Base-by-base conservation (phyloP, 345 rosid species). In the Arabidopsis suecica region DNA sequence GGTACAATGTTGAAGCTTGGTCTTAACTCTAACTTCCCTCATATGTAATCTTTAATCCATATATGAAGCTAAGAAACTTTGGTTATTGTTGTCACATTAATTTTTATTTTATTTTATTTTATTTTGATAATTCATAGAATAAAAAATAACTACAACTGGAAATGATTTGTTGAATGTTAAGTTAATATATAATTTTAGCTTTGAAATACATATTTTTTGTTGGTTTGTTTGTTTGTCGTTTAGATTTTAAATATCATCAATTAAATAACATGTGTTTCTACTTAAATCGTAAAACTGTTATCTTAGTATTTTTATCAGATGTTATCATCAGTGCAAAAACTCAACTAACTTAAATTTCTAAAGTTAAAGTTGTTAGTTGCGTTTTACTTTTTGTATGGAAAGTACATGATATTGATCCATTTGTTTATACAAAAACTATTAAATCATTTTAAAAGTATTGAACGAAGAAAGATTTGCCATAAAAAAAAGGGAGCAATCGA, bases 1-100 rank as follows among this genome's bases (percentile, higher is more conserved):
- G 79, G 65, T 92, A 92, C 86, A 88, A 87, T 82, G 96, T 95
- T 65, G 97, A 95, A 86, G 96, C 97, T 70, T 95, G 99, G 99
- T 86, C 96, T 54, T 94, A 83, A 88, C 41, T 32, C 34, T 18
- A 69, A 61, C 38, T 41, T 40, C 33, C 42, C 57, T 44, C 65
- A 7, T 57, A 11, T 47, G 49, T 53, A 25, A 13, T 53, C 33
- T 65, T n/a, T 49, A 11, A 20, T 20, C 22, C 60, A 34, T 37
- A 22, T n/a, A 20, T 16, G 38, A 56, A 71, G 14, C 41, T 0
- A 14, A n/a, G 13, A 44, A 64, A 40, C 55, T 51, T 61, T 16
- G 10, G 28, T 64, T 42, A 22, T 54, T 73, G 38, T 45, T 64
- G 58, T 45, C 12, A 20, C 34, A 18, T 47, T 18, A 38, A 3